Evolutionary conservation across 345 rosid species (phyloP).

Genomic region (Lepidium aucheri): DNA sequence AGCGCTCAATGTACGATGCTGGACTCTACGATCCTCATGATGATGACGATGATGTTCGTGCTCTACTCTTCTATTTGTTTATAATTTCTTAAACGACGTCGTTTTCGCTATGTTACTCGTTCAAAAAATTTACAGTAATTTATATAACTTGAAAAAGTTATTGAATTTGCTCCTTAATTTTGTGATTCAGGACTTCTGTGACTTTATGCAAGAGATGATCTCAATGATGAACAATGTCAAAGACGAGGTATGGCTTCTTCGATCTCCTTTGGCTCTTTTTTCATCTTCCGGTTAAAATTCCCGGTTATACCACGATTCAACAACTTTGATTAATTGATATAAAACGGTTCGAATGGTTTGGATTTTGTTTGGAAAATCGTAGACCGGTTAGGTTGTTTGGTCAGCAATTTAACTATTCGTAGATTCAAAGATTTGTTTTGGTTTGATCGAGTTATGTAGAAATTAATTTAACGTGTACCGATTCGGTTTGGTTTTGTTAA

Average conservation of each 20-base stretch:
- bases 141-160: background rate
- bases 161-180: background rate
- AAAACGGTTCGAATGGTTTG: background rate
- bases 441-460: background rate
- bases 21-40: conserved; percentile 81
- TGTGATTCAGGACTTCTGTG: conserved; percentile 58
- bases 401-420: background rate
- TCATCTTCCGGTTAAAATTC: background rate
- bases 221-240: conserved; percentile 81
- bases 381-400: background rate
- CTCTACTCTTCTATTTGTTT: background rate
- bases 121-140: background rate
- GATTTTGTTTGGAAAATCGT: background rate
- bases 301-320: conserved; percentile 10
- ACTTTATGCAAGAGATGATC: conserved; percentile 89
- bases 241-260: conserved; percentile 44
- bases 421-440: background rate
- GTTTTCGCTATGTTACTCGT: background rate
- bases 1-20: conserved; percentile 71
- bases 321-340: background rate
- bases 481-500: background rate
- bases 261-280: background rate
- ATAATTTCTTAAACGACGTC: background rate
- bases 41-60: conserved; percentile 69
- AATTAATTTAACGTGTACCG: background rate